Percentiles rank a stretch among this genome's conserved stretches.
Evolutionary conservation across 192 early-diverging fungal genomes (phyloP).

Genomic region (Gonapodya sp.): DNA sequence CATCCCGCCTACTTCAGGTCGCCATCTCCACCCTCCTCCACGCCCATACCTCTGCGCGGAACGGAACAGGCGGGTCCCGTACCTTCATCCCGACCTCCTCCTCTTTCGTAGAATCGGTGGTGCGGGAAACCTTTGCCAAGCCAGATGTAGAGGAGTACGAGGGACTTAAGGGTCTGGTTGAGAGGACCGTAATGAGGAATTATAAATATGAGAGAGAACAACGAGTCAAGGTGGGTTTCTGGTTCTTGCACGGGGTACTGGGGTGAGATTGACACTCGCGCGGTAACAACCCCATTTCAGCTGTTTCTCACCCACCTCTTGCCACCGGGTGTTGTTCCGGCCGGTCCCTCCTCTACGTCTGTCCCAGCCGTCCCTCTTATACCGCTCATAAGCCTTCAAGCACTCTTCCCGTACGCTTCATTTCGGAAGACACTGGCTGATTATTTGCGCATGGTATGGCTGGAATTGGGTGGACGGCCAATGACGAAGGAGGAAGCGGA

Average conservation of each 20-base stretch:
- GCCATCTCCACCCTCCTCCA: too few relatives aligned
- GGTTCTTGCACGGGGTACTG: too few relatives aligned
- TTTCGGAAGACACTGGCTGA: background rate
- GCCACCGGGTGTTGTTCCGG: too few relatives aligned
- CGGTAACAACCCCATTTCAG: too few relatives aligned
- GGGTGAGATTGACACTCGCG: too few relatives aligned
- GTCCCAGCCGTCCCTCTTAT: too few relatives aligned
- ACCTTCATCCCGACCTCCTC: too few relatives aligned
- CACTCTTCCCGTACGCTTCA: background rate
- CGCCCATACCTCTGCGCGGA: too few relatives aligned
- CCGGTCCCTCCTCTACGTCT: background rate
- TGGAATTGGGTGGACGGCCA: background rate
- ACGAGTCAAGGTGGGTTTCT: background rate
- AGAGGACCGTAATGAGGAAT: background rate
- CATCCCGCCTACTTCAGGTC: too few relatives aligned
- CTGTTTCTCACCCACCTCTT: too few relatives aligned
- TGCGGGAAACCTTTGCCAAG: background rate
- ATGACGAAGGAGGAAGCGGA: background rate
- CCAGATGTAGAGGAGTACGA: background rate
- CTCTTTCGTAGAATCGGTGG: background rate
- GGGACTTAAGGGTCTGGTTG: background rate
- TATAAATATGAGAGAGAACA: background rate
- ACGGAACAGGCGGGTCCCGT: too few relatives aligned
- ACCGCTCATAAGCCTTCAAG: background rate
- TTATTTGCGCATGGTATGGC: background rate